phyloP scores from a whole-genome alignment of 1,139 yeast genomes.

The Scheffersomyces segobiensis region DNA sequence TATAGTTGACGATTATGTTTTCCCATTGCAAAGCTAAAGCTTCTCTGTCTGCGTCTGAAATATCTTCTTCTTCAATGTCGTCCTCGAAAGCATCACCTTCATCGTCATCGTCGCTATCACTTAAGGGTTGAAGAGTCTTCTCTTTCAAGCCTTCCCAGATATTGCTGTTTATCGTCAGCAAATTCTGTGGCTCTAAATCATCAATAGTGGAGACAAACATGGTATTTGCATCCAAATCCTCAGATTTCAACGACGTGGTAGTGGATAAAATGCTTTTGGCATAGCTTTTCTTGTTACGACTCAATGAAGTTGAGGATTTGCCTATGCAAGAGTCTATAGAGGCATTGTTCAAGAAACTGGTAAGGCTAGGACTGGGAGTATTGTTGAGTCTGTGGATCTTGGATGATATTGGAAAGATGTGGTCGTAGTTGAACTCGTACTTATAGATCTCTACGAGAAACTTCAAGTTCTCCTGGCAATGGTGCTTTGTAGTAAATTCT shows the following conservation, averaged over 20 bases:
- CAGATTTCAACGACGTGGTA: slow-evolving; percentile 13
- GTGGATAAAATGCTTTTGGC: background rate
- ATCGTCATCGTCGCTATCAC: slow-evolving; percentile 6
- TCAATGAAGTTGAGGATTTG: background rate
- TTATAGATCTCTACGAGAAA: slow-evolving; percentile 48
- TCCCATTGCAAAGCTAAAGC: slow-evolving; percentile 29
- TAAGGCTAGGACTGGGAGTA: slow-evolving; percentile 14
- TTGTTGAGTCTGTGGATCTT: slow-evolving; percentile 14
- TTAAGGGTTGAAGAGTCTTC: slow-evolving; percentile 14
- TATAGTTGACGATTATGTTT: slow-evolving; percentile 26
- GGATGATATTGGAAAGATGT: slow-evolving; percentile 14
- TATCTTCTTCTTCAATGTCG: slow-evolving; percentile 5
- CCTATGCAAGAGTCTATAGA: slow-evolving; percentile 5
- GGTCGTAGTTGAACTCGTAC: slow-evolving; percentile 33
- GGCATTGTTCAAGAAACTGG: slow-evolving; percentile 4
- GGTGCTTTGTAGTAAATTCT: slow-evolving; percentile 20
- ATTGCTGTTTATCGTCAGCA: slow-evolving; percentile 5
- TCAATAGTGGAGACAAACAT: slow-evolving; percentile 36
- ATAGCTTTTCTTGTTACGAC: background rate
- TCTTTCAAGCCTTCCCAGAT: slow-evolving; percentile 33
- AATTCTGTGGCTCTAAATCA: slow-evolving; percentile 22
- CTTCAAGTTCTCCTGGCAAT: slow-evolving; percentile 47
- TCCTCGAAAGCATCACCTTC: slow-evolving; percentile 10
- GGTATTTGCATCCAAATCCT: slow-evolving; percentile 24
- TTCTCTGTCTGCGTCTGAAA: slow-evolving; percentile 13